Evolutionary conservation across 2,329 filamentous ascomycete genomes (phyloP), one percentile per base, ranked within the genome.

Genomic region (Macroventuria anomochaeta): DNA sequence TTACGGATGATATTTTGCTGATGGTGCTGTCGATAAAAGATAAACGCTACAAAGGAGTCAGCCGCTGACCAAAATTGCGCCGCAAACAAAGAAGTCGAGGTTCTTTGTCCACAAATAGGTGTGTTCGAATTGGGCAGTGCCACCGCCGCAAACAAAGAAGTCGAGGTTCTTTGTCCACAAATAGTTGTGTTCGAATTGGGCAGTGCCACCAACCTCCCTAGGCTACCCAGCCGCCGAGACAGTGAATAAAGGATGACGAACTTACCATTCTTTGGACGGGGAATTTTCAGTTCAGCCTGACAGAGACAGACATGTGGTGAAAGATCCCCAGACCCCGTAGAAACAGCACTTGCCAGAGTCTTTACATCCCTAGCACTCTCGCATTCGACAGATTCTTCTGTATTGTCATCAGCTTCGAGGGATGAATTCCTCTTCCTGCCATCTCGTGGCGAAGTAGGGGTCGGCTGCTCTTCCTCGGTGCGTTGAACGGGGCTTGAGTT

Each of bases 1-100:
- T 90, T 84, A 47, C 87, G 82, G 31, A 93, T 89, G 43, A 97
- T 91, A 41, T 85, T 81, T 15, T 89, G 86, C 75, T 97, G 93
- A 68, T 95, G 88, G 74, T 96, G 89, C 73, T 97, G 93, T 32
- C 95, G 91, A 79, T 96, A 99, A 65, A 99, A 82, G 63, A 99
- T 99, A 79, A 99, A 99, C 43, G 93, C 95, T 99, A 74, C 73
- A 72, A 69, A 73, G 62, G 61, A 64, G 53, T 70, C 55, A 72
- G 65, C 55, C 53, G 53, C 53, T 62, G 58, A 52, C 49, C 37
- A 59, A 59, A 50, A 59, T 44, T 21, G 7, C 53, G 52, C 52
- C 47, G 57, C 59, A 57, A 65, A 72, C 65, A 74, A 70, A 70
- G 67, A 57, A 37, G 29, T 26, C 15, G 34, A 3, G 3, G 33